Evolutionary conservation across 1,284 basidiomycete genomes (phyloP).

Genomic region (Porodaedalea pini): DNA sequence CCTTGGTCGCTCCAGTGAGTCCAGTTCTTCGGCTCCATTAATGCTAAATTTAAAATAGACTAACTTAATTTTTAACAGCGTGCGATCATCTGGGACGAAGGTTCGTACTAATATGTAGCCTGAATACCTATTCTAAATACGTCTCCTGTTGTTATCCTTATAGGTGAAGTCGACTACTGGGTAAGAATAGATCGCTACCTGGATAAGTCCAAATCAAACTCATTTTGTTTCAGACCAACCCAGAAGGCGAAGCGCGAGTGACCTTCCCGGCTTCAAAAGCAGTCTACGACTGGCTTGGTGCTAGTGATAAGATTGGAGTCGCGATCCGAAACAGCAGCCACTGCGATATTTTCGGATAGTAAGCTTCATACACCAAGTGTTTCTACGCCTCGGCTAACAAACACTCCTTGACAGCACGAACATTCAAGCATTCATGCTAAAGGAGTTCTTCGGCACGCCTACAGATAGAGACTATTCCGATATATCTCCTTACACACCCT

Average conservation of each 20-base stretch:
- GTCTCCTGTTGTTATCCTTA: background rate
- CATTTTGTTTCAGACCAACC: slow-evolving; percentile 20
- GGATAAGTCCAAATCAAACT: background rate
- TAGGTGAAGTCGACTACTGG: slow-evolving; percentile 23
- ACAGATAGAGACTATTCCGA: slow-evolving; percentile 14
- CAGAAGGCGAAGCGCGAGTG: slow-evolving; percentile 26
- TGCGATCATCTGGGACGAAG: slow-evolving; percentile 23
- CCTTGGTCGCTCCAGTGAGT: slow-evolving; percentile 22
- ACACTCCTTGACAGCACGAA: slow-evolving; percentile 6
- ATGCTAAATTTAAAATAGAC: background rate
- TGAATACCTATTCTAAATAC: no score
- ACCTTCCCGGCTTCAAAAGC: slow-evolving; percentile 26
- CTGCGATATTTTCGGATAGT: slow-evolving; percentile 29
- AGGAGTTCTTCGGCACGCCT: slow-evolving; percentile 15
- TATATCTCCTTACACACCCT: slow-evolving; percentile 10
- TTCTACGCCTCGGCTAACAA: background rate
- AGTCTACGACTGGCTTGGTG: slow-evolving; percentile 27
- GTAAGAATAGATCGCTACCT: background rate
- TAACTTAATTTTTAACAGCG: slow-evolving; percentile 8
- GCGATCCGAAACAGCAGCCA: slow-evolving; percentile 26
- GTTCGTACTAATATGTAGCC: slow-evolving; percentile 10
- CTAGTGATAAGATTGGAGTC: slow-evolving; percentile 26
- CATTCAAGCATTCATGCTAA: slow-evolving; percentile 17
- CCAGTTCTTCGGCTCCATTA: background rate
- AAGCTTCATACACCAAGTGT: no score